Evolutionary conservation across 1,284 basidiomycete species (phyloP), one percentile per base, ranked within the genome.

Genomic region (Naganishia cerealis): DNA sequence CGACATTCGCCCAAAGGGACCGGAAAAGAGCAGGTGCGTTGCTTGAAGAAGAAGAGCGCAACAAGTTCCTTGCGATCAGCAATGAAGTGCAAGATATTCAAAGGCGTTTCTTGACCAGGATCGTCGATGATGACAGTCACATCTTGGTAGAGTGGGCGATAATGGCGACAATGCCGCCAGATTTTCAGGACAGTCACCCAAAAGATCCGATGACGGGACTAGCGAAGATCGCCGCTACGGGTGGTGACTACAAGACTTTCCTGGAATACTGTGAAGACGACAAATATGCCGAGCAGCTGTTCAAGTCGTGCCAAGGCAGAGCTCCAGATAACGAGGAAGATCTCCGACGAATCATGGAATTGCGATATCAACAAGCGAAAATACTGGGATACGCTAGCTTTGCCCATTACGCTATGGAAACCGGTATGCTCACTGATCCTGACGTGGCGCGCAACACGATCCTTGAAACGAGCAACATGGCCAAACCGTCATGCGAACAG

Each of bases 111-210:
- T 15, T 26, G n/a, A 33, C 42, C 3, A 33, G 46, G 8, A 36
- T 58, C 36, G 65, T 52, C 36, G 65, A 58, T 21, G 56, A 56
- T 42, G 56, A 59, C 43, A 65, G 62, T 18, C 54, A 65, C 62
- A 65, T 42, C 36, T 65, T 52, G 50, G 36, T 65, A 9, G 50
- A 65, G 38, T 55, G 10, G 7, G 46, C 21, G 6, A 21, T 24
- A 10, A 50, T 50, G 46, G 46, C 46, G n/a, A 50, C 21, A 21
- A 50, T 50, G 46, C 46, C 46, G 10, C 10, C 24, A 9, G 46
- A 50, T 50, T 50, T 50, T 7, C 46, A 50, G 21, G 21, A 24
- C 46, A 50, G 46, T n/a, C 46, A 50, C 13, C 46, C 46, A 8
- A 50, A 50, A 24, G 46, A 50, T 50, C n/a, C 46, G n/a, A 21